These are phyloP conservation scores for Schizochytrium sp. DNA, from an alignment of 108 stramenopile species.

Conservation along the genomic window DNA sequence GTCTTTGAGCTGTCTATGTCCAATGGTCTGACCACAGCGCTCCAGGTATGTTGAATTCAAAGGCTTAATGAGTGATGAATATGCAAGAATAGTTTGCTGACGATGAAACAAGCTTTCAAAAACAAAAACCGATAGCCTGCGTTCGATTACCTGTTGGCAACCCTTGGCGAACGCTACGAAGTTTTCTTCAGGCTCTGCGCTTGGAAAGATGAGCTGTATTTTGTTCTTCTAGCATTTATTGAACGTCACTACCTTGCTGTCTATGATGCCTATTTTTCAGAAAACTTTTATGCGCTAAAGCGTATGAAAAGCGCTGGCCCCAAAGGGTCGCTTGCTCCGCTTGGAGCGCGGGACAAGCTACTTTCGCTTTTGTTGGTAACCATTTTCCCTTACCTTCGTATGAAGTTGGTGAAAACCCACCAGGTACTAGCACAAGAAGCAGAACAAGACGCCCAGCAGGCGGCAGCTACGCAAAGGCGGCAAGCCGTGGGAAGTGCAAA, in stretches of 20 bases:
- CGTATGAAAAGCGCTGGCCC: neutral
- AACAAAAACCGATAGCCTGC: neutral
- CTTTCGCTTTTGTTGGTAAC: neutral
- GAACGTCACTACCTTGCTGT: slow-evolving; percentile 52
- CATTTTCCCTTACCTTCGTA: slow-evolving; percentile 13
- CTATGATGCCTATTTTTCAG: slow-evolving; percentile 8
- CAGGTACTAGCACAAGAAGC: slow-evolving; percentile 1
- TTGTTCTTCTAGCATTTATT: slow-evolving; percentile 18
- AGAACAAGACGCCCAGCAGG: slow-evolving; percentile 18
- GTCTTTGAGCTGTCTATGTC: slow-evolving; percentile 58
- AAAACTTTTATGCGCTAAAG: slow-evolving; percentile 59
- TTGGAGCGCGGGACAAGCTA: neutral
- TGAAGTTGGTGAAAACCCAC: slow-evolving; percentile 9
- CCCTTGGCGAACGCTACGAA: slow-evolving; percentile 30
- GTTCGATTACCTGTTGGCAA: slow-evolving; percentile 18
- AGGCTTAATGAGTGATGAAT: neutral
- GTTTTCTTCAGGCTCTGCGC: neutral
- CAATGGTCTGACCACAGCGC: neutral
- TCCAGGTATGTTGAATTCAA: slow-evolving; percentile 22
- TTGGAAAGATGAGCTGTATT: slow-evolving; percentile 59
- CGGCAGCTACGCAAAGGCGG: neutral
- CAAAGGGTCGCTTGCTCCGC: neutral
- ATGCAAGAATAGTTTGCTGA: neutral
- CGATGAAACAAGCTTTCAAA: neutral
- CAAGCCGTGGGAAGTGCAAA: neutral